Percentiles rank a stretch among this genome's conserved stretches.
These are phyloP conservation scores for Suhomyces prunicola DNA, from an alignment of 805 yeast species.

Conservation along the genomic window DNA sequence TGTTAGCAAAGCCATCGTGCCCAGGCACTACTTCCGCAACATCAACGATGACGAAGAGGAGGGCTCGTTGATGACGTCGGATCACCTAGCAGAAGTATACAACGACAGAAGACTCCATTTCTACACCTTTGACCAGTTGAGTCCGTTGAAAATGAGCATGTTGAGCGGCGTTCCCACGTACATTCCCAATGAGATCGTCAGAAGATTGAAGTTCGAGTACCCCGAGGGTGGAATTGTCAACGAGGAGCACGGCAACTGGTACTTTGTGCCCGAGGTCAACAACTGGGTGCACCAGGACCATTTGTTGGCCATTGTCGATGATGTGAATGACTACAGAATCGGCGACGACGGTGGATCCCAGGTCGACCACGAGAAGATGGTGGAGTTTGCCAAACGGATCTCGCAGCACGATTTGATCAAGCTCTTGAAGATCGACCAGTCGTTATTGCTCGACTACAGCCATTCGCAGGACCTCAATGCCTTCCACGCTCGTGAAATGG, in stretches of 20 bases:
- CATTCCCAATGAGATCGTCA: constrained; percentile 11
- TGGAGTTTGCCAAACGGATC: constrained; percentile 18
- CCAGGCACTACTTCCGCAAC: background rate
- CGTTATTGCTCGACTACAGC: constrained; percentile 18
- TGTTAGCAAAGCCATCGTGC: background rate
- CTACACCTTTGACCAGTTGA: constrained; percentile 15
- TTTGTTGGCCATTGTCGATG: constrained; percentile 3
- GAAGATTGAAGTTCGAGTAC: constrained; percentile 4
- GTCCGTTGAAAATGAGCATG: constrained; percentile 17
- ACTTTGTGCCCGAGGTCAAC: constrained; percentile 16
- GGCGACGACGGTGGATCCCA: background rate
- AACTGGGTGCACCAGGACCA: constrained; percentile 17
- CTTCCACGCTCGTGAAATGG: constrained; percentile 19
- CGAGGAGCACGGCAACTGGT: constrained; percentile 9
- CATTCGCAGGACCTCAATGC: constrained; percentile 13
- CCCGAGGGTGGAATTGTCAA: constrained; percentile 1
- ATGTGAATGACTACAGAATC: constrained; percentile 1
- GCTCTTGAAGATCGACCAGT: constrained; percentile 19
- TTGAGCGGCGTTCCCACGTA: constrained; percentile 16
- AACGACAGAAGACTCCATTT: constrained; percentile 16
- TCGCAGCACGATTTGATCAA: constrained; percentile 20
- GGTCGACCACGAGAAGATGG: constrained; percentile 10
- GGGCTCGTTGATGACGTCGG: constrained; percentile 2
- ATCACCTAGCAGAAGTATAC: constrained; percentile 12
- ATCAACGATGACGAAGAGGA: constrained; percentile 4